Evolutionary conservation across 805 yeast species (phyloP).

Genomic region (Yamadazyma takamatsuzukensis): DNA sequence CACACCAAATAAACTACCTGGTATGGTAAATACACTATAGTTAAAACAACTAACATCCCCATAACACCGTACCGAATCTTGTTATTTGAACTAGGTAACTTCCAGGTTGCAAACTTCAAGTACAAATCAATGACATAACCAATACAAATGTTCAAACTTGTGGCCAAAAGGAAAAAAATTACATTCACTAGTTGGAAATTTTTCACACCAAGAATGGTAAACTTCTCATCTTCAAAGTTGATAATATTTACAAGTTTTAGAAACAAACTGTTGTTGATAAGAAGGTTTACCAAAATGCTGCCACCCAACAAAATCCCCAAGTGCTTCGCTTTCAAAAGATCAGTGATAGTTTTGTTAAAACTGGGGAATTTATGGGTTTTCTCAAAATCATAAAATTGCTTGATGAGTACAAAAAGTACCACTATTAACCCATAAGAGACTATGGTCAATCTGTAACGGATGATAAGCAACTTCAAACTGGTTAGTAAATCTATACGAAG

Average conservation of each 20-base stretch:
- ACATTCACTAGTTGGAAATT: slow-evolving; percentile 6
- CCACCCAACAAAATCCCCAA: slow-evolving; percentile 24
- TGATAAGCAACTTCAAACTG: slow-evolving; percentile 64
- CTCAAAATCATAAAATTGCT: slow-evolving; percentile 52
- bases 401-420: slow-evolving; percentile 45
- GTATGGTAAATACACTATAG: slow-evolving; percentile 61
- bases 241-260: slow-evolving; percentile 4
- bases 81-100: no score
- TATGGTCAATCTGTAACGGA: slow-evolving; percentile 73
- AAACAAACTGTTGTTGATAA: slow-evolving; percentile 1
- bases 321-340: slow-evolving; percentile 3
- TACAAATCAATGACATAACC: no score
- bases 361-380: slow-evolving; percentile 26
- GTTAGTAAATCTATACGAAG: slow-evolving; percentile 51
- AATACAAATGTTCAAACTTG: slow-evolving; percentile 4
- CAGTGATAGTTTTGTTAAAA: slow-evolving; percentile 35
- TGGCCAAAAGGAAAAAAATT: slow-evolving; percentile 3
- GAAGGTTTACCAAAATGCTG: slow-evolving; percentile 29
- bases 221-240: slow-evolving; percentile 4
- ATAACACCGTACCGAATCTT: slow-evolving; percentile 4
- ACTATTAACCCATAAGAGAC: slow-evolving; percentile 68
- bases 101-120: no score
- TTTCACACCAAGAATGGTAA: slow-evolving; percentile 4
- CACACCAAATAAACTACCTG: slow-evolving; percentile 72
- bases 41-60: slow-evolving; percentile 7